phyloP scores from a whole-genome alignment of 148 eudicot species.

The Amaranthus hypochondriacus region DNA sequence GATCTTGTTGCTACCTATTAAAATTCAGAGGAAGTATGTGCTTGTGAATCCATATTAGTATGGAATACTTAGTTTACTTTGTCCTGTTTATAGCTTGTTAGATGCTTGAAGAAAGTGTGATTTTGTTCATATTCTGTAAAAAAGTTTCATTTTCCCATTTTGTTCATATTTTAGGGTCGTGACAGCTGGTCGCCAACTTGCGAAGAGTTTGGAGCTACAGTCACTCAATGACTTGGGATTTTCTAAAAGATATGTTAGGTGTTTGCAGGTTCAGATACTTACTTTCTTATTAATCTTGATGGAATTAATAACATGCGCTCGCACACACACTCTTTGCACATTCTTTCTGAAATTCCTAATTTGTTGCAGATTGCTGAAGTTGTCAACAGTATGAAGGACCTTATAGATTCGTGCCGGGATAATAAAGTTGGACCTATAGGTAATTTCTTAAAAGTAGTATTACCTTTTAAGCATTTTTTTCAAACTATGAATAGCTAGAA shows the following conservation, averaged over 20 bases:
- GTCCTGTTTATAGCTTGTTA: too few species aligned
- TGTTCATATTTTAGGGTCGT: conserved; percentile 54
- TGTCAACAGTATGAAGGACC: conserved; percentile 89
- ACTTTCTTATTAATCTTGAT: neutral
- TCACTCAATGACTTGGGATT: conserved; percentile 94
- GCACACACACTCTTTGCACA: neutral
- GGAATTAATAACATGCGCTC: neutral
- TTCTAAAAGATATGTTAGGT: conserved; percentile 91
- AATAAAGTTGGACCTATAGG: conserved; percentile 83
- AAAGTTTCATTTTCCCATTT: neutral
- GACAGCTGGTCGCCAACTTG: conserved; percentile 85
- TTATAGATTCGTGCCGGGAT: conserved; percentile 69
- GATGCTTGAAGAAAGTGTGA: neutral
- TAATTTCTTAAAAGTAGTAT: conserved; percentile 24
- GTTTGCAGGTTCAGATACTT: conserved; percentile 60
- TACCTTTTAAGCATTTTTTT: too few species aligned
- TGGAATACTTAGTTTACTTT: too few species aligned
- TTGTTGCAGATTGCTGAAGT: conserved; percentile 91
- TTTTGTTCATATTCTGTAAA: neutral
- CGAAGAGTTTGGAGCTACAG: conserved; percentile 77
- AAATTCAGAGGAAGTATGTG: too few species aligned
- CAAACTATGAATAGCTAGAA: too few species aligned
- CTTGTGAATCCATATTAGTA: too few species aligned
- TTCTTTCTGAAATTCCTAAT: neutral
- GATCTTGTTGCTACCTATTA: too few species aligned